A percentile compares a stretch with the other conserved stretches of the same genome.
phyloP scores from a whole-genome alignment of 2,329 filamentous ascomycete genomes.

The Massarina eburnea region DNA sequence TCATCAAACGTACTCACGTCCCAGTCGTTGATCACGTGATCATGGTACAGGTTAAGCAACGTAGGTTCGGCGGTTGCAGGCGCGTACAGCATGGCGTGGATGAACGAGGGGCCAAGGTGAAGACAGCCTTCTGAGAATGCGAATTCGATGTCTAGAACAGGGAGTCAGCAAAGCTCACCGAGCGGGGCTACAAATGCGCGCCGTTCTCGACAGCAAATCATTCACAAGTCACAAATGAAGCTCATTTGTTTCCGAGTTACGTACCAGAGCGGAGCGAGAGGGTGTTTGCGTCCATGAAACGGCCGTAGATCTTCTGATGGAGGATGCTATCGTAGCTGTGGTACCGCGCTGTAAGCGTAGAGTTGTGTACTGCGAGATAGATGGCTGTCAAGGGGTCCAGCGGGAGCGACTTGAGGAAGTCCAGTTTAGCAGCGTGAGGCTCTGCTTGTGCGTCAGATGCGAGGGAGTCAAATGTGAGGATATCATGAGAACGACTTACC shows the following conservation, averaged over 20 bases:
- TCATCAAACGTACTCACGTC: conserved; percentile 17
- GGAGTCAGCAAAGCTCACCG: no score
- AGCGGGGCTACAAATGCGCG: no score
- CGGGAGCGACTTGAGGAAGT: conserved; percentile 24
- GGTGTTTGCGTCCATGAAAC: conserved; percentile 31
- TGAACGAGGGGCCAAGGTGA: conserved; percentile 25
- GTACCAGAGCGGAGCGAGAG: conserved; percentile 31
- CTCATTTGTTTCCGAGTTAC: no score
- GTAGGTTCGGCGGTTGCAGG: conserved; percentile 14
- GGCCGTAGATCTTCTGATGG: conserved; percentile 32
- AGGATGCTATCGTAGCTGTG: conserved; percentile 32
- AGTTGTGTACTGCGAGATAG: conserved; percentile 30
- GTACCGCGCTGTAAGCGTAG: conserved; percentile 33
- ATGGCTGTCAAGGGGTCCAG: conserved; percentile 28
- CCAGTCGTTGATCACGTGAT: conserved; percentile 30
- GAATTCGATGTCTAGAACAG: conserved; percentile 29
- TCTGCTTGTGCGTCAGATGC: conserved; percentile 14
- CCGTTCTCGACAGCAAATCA: no score
- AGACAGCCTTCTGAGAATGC: conserved; percentile 32
- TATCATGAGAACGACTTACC: conserved; percentile 11
- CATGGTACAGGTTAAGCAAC: conserved; percentile 33
- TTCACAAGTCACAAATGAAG: no score
- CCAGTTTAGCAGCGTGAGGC: conserved; percentile 13
- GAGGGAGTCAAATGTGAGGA: not conserved
- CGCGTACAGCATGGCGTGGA: conserved; percentile 23